Evolutionary conservation across 1,284 basidiomycete genomes (phyloP), one percentile per base, ranked within the genome.

Genomic region (Ceratobasidium theobromae): DNA sequence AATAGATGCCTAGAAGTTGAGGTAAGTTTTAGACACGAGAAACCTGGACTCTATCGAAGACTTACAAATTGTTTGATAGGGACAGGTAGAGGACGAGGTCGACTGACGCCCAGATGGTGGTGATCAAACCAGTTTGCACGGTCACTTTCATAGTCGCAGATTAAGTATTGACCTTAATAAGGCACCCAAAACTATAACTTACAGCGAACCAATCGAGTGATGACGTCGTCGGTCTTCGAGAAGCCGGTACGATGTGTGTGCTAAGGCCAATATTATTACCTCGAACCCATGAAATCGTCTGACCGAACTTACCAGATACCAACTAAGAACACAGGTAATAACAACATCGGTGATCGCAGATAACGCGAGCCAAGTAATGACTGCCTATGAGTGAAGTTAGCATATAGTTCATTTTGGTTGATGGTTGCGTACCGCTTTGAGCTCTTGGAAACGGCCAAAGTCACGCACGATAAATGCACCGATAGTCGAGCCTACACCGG

Each of bases 141-240:
- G 79, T 76, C 45, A 78, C 79, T 76, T 69, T 25, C 12, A 45
- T 23, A 65, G 69, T 52, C 9, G 55, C 33, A n/a, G n/a, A n/a
- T 14, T 23, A 45, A 21, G 52, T 30, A 14, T 51, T 8, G 14
- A 14, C 9, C 6, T 11, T 27, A 21, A 23, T 18, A 16, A 48
- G 28, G 16, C 2, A n/a, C 25, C 21, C n/a, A 21, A 6, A 6
- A 6, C n/a, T 18, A 38, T 14, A 11, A 74, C 78, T 58, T 68
- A 82, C 81, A 57, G 66, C 79, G 74, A 51, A 82, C 81, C 53
- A 83, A 79, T 51, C 72, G 74, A 70, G 77, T 76, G 27, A 78
- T 72, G 25, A 76, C 68, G 66, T 77, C 76, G 55, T 78, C 76
- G 0, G 77, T 77, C 4, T 71, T 69, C 27, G 72, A 69, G 53